These are phyloP conservation scores for Cryptosporidium tyzzeri DNA, from an alignment of 169 alveolate species.

Conservation along the genomic window DNA sequence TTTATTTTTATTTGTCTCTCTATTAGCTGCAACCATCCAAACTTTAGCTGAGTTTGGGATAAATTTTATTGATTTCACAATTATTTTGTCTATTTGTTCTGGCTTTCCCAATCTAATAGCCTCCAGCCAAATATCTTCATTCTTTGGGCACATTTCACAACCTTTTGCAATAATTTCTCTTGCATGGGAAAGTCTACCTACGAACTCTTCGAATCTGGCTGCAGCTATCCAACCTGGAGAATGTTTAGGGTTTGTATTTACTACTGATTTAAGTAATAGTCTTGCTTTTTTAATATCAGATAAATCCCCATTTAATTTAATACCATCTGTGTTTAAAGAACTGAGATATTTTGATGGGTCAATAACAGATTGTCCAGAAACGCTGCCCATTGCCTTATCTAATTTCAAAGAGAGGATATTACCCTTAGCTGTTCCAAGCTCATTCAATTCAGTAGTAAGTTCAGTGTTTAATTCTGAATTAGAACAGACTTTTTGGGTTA, in stretches of 20 bases:
- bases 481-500: constrained; percentile 74
- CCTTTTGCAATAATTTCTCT: constrained; percentile 96
- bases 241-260: constrained; percentile 94
- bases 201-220: constrained; percentile 98
- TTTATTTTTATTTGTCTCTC: constrained; percentile 90
- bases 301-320: constrained; percentile 90
- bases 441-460: constrained; percentile 81
- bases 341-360: constrained; percentile 97
- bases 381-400: constrained; percentile 93
- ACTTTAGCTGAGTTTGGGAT: constrained; percentile 91
- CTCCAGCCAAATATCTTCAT: constrained; percentile 99
- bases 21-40: constrained; percentile 96
- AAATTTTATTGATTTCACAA: constrained; percentile 92
- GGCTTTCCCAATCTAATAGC: constrained; percentile 97
- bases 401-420: constrained; percentile 92
- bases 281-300: constrained; percentile 96
- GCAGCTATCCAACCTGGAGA: constrained; percentile 99
- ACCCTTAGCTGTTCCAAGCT: constrained; percentile 94
- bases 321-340: constrained; percentile 89
- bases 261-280: constrained; percentile 88
- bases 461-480: constrained; percentile 45
- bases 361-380: constrained; percentile 94
- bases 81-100: constrained; percentile 92
- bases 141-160: constrained; percentile 94
- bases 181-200: constrained; percentile 93